A percentile compares a stretch with the other conserved stretches of the same genome.
Evolutionary conservation across 1,139 yeast genomes (phyloP).

Genomic region (Zygoascus sp.): DNA sequence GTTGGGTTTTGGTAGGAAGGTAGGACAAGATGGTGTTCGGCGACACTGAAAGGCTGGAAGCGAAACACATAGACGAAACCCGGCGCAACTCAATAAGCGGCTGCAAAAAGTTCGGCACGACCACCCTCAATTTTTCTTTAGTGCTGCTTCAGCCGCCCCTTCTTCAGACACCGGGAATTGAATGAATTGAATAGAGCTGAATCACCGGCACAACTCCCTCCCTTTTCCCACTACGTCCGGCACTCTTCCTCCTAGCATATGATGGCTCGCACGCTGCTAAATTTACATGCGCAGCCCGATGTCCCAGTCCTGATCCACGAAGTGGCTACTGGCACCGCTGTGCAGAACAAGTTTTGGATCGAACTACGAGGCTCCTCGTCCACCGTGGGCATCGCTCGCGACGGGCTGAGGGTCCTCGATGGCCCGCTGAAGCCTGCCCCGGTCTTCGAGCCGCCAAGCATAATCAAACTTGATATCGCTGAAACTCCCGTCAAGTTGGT

Average conservation of each 20-base stretch:
- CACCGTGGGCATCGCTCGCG: constrained; percentile 1
- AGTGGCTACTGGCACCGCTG: neutral
- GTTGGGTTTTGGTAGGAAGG: neutral
- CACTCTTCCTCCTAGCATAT: neutral
- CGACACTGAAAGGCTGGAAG: neutral
- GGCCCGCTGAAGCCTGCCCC: neutral
- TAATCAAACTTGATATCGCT: too few relatives aligned
- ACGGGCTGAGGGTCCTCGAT: constrained; percentile 3
- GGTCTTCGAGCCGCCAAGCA: neutral
- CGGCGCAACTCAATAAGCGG: too few relatives aligned
- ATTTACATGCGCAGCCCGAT: constrained; percentile 2
- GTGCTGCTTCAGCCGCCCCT: too few relatives aligned
- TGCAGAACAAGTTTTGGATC: constrained; percentile 9
- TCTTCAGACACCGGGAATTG: too few relatives aligned
- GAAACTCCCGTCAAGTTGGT: neutral
- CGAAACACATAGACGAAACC: too few relatives aligned
- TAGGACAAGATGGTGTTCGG: neutral
- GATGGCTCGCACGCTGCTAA: neutral
- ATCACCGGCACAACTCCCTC: too few relatives aligned
- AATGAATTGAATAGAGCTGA: too few relatives aligned
- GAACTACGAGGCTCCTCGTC: constrained; percentile 2
- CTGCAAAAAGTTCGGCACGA: too few relatives aligned
- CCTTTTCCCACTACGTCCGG: neutral
- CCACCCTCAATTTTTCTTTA: too few relatives aligned
- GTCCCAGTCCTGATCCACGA: constrained; percentile 3